phyloP scores from a whole-genome alignment of 129 eudicot genomes.

The Sambucus nigra region DNA sequence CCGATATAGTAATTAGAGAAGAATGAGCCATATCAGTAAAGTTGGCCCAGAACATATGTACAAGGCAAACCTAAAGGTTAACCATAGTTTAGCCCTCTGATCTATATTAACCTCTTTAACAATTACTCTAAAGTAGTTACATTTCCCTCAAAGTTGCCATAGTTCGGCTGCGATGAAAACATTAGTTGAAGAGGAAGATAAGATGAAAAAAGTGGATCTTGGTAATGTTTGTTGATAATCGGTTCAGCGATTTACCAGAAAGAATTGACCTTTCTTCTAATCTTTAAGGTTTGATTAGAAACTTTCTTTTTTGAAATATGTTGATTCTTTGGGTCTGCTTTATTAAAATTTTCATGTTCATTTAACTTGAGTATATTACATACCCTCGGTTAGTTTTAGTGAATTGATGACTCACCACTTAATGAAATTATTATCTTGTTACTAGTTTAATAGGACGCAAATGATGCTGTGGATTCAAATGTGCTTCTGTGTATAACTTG shows the following conservation, averaged over 20 bases:
- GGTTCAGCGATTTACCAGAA: not conserved
- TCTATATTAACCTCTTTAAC: slow-evolving; percentile 2
- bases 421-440: not conserved
- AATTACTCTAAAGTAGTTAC: not conserved
- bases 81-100: slow-evolving; percentile 1
- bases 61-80: not conserved
- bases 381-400: not conserved
- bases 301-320: not conserved
- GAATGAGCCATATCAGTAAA: not conserved
- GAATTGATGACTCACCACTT: not conserved
- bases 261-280: not conserved
- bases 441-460: not conserved
- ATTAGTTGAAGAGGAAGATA: not conserved
- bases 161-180: slow-evolving; percentile 3
- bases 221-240: not conserved
- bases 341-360: not conserved
- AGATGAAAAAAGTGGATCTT: not conserved
- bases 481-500: not conserved
- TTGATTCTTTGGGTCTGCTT: too few relatives aligned
- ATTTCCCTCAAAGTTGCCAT: slow-evolving; percentile 2
- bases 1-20: not conserved
- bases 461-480: not conserved
- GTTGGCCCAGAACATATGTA: not conserved
- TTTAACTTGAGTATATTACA: not conserved
- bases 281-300: not conserved